A percentile compares a stretch with the other conserved stretches of the same genome.
These are phyloP conservation scores for Cetradonia linearis DNA, from an alignment of 495 filamentous ascomycete species.

Conservation along the genomic window DNA sequence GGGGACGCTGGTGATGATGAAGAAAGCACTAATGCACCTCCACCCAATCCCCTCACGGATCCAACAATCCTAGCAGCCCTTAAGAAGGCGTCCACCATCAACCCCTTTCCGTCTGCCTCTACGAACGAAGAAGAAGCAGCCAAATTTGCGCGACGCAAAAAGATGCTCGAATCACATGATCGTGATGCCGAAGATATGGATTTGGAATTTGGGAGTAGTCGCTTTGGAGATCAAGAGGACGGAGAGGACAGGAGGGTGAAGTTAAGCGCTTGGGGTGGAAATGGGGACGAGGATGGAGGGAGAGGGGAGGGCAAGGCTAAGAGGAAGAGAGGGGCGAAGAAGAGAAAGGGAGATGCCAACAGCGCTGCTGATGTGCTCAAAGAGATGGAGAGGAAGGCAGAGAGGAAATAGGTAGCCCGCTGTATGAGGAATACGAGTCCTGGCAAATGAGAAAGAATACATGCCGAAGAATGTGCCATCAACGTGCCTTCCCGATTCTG, in stretches of 20 bases:
- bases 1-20: conserved; percentile 27
- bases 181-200: conserved; percentile 90
- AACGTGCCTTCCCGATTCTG: background rate
- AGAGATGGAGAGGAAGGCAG: conserved; percentile 57
- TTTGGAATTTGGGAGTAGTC: conserved; percentile 80
- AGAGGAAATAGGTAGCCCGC: conserved; percentile 11
- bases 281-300: conserved; percentile 43
- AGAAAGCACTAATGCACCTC: conserved; percentile 37
- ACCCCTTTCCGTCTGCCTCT: conserved; percentile 37
- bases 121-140: conserved; percentile 41
- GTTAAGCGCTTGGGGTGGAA: conserved; percentile 53
- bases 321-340: conserved; percentile 74
- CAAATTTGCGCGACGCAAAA: conserved; percentile 54
- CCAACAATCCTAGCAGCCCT: conserved; percentile 74
- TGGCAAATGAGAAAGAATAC: background rate
- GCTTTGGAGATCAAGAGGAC: conserved; percentile 73
- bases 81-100: conserved; percentile 69
- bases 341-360: conserved; percentile 76
- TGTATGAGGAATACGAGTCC: background rate
- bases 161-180: conserved; percentile 64
- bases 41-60: conserved; percentile 53
- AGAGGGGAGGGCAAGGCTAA: conserved; percentile 40
- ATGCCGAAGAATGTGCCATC: conserved; percentile 1
- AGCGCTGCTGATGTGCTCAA: conserved; percentile 70
- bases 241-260: conserved; percentile 52